These are phyloP conservation scores for Fusarium sarcochroum DNA, from an alignment of 2,329 filamentous ascomycete genomes.

Conservation along the genomic window DNA sequence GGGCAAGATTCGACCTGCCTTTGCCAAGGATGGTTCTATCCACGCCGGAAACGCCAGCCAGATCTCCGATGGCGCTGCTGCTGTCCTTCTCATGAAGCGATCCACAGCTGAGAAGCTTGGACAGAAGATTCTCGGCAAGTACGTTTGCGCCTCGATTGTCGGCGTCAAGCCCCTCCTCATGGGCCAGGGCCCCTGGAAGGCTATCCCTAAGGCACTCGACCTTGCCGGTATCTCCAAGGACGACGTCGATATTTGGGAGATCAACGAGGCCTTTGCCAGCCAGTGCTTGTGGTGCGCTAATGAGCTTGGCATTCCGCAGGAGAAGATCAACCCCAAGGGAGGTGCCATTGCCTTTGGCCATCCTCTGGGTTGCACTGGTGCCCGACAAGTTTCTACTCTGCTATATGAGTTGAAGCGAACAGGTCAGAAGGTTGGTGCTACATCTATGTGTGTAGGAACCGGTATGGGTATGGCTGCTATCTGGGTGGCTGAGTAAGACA, in stretches of 20 bases:
- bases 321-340: constrained; percentile 98
- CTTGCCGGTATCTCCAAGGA: constrained; percentile 89
- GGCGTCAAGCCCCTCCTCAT: constrained; percentile 95
- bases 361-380: constrained; percentile 93
- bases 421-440: constrained; percentile 88
- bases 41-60: constrained; percentile 97
- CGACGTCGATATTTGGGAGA: constrained; percentile 97
- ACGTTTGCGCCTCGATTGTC: constrained; percentile 85
- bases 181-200: constrained; percentile 95
- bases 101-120: constrained; percentile 89
- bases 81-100: constrained; percentile 95
- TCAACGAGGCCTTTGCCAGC: constrained; percentile 98
- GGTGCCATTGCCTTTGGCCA: constrained; percentile 97
- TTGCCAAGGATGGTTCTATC: constrained; percentile 91
- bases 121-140: constrained; percentile 93
- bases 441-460: constrained; percentile 96
- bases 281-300: constrained; percentile 96
- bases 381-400: constrained; percentile 92
- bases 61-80: constrained; percentile 95
- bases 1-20: constrained; percentile 91
- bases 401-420: constrained; percentile 90
- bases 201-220: constrained; percentile 91
- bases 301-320: constrained; percentile 83
- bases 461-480: constrained; percentile 98
- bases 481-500: constrained; percentile 88